Conservation (phyloP, 495 filamentous ascomycete species). For the Xylaria flabelliformis region DNA sequence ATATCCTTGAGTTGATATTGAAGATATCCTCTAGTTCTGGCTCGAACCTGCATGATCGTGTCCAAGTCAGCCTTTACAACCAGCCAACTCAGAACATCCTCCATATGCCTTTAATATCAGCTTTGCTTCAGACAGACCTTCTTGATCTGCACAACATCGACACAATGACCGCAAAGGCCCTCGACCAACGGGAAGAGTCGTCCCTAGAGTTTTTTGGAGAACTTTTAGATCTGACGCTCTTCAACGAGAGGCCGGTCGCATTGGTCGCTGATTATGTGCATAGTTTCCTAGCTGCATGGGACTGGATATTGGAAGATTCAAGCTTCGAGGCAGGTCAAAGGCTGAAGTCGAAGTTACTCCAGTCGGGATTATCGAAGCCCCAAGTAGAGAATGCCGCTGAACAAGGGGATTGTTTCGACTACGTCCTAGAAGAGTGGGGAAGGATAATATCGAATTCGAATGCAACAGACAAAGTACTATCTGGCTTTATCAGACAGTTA, state of each 20-base stretch:
- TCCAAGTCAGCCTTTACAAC: constrained; percentile 68
- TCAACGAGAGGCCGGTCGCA: constrained; percentile 75
- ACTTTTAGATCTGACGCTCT: constrained; percentile 76
- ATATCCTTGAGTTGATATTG: constrained; percentile 80
- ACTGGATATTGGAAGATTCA: constrained; percentile 80
- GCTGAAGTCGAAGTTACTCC: constrained; percentile 74
- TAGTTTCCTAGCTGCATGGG: constrained; percentile 78
- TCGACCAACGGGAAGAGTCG: constrained; percentile 68
- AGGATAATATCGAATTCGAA: constrained; percentile 76
- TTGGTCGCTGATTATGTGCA: constrained; percentile 86
- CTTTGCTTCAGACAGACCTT: constrained; percentile 72
- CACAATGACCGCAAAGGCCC: constrained; percentile 70
- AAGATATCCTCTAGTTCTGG: constrained; percentile 68
- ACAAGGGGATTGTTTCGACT: constrained; percentile 84
- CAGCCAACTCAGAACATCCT: constrained; percentile 78
- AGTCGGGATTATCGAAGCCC: constrained; percentile 62
- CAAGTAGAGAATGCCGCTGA: constrained; percentile 34
- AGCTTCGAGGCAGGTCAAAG: constrained; percentile 66
- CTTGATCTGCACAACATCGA: constrained; percentile 85
- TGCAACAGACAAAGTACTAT: constrained; percentile 70
- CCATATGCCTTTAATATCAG: constrained; percentile 75
- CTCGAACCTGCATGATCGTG: constrained; percentile 72
- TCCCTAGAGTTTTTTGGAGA: constrained; percentile 78
- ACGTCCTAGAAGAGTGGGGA: constrained; percentile 94
- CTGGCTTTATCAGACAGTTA: constrained; percentile 85